phyloP scores from a whole-genome alignment of 2,329 filamentous ascomycete species.

The Colletotrichum filicis region DNA sequence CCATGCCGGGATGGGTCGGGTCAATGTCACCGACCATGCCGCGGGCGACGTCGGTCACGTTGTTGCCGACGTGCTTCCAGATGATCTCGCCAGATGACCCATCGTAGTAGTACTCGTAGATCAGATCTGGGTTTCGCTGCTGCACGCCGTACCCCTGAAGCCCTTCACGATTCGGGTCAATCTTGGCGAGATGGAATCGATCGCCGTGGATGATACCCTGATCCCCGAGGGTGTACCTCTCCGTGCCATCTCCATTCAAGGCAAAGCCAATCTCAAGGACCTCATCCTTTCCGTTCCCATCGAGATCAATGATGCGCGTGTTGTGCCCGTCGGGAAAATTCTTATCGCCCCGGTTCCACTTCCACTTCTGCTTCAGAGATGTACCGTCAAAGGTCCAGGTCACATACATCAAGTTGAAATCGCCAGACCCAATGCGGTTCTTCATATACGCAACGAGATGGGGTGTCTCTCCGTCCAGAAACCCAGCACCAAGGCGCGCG shows the following conservation, averaged over 20 bases:
- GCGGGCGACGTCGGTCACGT: conserved; percentile 30
- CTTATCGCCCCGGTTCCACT: conserved; percentile 35
- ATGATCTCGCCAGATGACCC: conserved; percentile 33
- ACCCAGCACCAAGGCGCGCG: conserved; percentile 36
- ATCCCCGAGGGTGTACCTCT: conserved; percentile 35
- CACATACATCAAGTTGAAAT: conserved; percentile 29
- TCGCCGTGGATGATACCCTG: conserved; percentile 38
- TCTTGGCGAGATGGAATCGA: conserved; percentile 39
- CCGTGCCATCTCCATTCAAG: conserved; percentile 38
- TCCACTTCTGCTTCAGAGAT: conserved; percentile 36
- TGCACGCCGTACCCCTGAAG: conserved; percentile 39
- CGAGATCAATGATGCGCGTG: conserved; percentile 38
- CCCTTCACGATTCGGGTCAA: conserved; percentile 36
- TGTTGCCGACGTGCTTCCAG: conserved; percentile 35
- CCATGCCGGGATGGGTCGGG: conserved; percentile 35
- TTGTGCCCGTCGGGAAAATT: conserved; percentile 38
- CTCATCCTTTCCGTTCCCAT: conserved; percentile 38
- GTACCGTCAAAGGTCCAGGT: conserved; percentile 38
- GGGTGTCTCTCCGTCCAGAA: conserved; percentile 35
- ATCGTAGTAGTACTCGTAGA: conserved; percentile 41
- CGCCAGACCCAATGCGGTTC: conserved; percentile 32
- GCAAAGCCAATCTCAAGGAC: conserved; percentile 38
- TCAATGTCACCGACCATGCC: conserved; percentile 40
- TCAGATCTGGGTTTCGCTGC: conserved; percentile 33
- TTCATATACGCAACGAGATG: conserved; percentile 38